Evolutionary conservation across 176 grass and related monocot species (phyloP), one percentile per base, ranked within the genome.

Genomic region (Ensete glaucum): DNA sequence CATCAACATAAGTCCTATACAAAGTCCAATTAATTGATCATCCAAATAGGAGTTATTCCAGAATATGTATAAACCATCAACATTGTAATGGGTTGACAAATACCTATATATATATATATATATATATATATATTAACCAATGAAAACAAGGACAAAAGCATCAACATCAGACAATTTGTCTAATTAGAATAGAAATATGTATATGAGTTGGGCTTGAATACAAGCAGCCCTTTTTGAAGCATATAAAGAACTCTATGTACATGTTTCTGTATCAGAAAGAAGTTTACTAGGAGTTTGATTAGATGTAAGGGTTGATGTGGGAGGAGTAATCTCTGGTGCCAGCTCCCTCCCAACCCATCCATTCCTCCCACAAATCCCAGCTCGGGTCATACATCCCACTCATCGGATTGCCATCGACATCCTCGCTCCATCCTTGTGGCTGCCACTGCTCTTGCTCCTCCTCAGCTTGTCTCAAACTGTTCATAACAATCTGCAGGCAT

Each of bases 341-440:
- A 63, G 78, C 78, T 12, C 78, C 78, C 48, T 80, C 78, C 78
- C 78, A 80, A 8, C 78, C 78, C 78, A 80, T 80, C 78, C 78
- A 80, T 64, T 80, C 78, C 57, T 80, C 78, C 78, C 78, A 80
- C 34, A 80, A 29, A 17, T 80, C 78, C 69, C 77, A 79, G 53
- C 29, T 57, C 10, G 78, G 55, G 48, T 73, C 78, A 27, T 48
- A 73, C 68, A 80, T 63, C 27, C 78, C 78, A 16, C 66, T 55
- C 53, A 50, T 52, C 8, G 16, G 56, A n/a, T 80, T 55, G 4
- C 73, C 52, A 53, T 1, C 53, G 64, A 11, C 16, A 51, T 70
- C 53, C 8, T 73, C 12, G 20, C 21, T 27, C 43, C 29, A 80
- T 34, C 26, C 56, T n/a, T 59, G n/a, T 1, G 12, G 10, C 21